Evolutionary conservation across 805 yeast genomes (phyloP), one percentile per base, ranked within the genome.

Genomic region (Metschnikowia reukaufii): DNA sequence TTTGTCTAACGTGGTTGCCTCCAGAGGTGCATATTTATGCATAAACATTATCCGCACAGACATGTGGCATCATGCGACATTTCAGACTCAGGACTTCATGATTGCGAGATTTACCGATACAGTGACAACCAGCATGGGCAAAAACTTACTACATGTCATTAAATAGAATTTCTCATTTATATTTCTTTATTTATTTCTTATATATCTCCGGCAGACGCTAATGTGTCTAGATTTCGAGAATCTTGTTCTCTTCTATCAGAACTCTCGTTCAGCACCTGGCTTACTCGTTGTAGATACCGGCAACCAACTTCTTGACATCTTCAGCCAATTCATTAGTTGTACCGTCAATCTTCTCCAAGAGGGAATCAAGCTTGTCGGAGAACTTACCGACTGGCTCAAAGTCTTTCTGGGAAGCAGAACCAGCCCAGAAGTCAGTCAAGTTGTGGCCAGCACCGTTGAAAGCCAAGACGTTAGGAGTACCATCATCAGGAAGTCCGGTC

Each of bases 371-470:
- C 54, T 60, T 55, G 35, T 47, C 45, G 31, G 40, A n/a, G 18
- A 61, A 42, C 18, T 49, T 34, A 15, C 44, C 46, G 2, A 19
- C 58, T 18, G 55, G 45, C 32, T 59, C 52, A 48, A 55, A 50
- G 34, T 35, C 39, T 42, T 36, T 44, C 9, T 47, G 51, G 10
- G 50, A 48, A 15, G 46, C 51, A 39, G 54, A 42, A 15, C 51
- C 56, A 46, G 57, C 67, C 88, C 89, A 84, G 77, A 84, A 84
- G 36, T 73, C 79, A 45, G 80, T 70, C 60, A 84, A 66, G 67
- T 83, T 82, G 61, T 79, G 82, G 56, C 92, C 94, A 49, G 82
- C 94, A 75, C 94, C 95, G 61, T 87, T 87, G 75, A 72, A 87
- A 42, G 87, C 86, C 68, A 87, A 78, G 52, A 78, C 66, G 70